Percentiles rank a stretch among this genome's conserved stretches.
These are phyloP conservation scores for Durotheca rogersii DNA, from an alignment of 495 filamentous ascomycete species.

Conservation along the genomic window DNA sequence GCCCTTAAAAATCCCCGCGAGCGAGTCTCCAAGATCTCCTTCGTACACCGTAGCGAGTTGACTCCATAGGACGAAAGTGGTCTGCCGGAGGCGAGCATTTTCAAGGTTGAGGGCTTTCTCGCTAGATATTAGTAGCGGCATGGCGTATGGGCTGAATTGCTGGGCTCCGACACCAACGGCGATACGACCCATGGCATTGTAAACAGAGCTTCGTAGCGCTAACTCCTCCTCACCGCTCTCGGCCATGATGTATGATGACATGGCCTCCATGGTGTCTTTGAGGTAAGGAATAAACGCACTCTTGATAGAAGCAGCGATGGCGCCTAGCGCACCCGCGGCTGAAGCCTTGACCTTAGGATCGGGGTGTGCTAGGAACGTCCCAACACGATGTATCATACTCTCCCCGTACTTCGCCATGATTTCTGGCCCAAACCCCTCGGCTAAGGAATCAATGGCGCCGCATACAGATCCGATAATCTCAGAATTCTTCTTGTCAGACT, in stretches of 20 bases:
- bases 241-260: constrained; percentile 77
- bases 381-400: constrained; percentile 80
- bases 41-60: constrained; percentile 91
- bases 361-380: constrained; percentile 72
- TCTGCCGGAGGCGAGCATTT: constrained; percentile 87
- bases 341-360: constrained; percentile 89
- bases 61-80: constrained; percentile 95
- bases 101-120: constrained; percentile 90
- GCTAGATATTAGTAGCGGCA: constrained; percentile 82
- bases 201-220: constrained; percentile 81
- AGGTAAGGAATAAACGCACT: constrained; percentile 88
- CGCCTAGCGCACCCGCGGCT: constrained; percentile 84
- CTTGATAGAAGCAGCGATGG: constrained; percentile 80
- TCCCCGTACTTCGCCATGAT: constrained; percentile 78
- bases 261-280: constrained; percentile 77
- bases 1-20: constrained; percentile 80
- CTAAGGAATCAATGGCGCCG: constrained; percentile 86
- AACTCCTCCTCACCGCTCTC: constrained; percentile 91
- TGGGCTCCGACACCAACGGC: constrained; percentile 82
- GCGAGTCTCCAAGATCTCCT: constrained; percentile 84
- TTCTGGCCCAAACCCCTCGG: constrained; percentile 83
- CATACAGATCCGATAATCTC: constrained; percentile 87
- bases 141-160: constrained; percentile 86
- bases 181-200: constrained; percentile 90
- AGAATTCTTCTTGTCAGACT: constrained; percentile 63